phyloP scores from a whole-genome alignment of 2,329 filamentous ascomycete species.

The Colletotrichum tropicale region DNA sequence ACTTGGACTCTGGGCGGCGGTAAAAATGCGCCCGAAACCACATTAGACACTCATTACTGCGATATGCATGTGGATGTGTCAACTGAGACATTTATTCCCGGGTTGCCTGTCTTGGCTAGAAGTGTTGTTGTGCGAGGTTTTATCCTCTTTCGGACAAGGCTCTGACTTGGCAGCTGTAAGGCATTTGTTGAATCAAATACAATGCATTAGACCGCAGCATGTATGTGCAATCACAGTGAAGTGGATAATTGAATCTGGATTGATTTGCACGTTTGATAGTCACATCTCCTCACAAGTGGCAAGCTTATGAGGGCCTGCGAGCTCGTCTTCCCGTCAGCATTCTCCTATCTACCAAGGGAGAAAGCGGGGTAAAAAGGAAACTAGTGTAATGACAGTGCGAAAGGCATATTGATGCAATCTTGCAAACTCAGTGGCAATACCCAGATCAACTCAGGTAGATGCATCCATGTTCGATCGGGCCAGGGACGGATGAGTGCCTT shows the following conservation, averaged over 20 bases:
- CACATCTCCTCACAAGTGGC: background rate
- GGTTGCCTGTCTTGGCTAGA: background rate
- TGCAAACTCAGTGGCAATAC: fast-evolving
- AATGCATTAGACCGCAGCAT: background rate
- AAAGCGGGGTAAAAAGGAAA: background rate
- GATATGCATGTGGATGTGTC: background rate
- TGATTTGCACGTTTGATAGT: fast-evolving
- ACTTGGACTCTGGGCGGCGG: background rate
- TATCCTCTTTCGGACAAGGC: background rate
- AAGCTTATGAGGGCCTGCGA: fast-evolving
- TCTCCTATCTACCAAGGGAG: background rate
- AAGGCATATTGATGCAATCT: fast-evolving
- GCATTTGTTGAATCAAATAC: background rate
- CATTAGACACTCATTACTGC: no score
- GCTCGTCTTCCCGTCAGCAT: fast-evolving
- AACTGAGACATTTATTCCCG: background rate
- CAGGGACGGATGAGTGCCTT: background rate
- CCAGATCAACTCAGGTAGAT: background rate
- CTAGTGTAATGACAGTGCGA: fast-evolving
- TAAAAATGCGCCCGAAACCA: background rate
- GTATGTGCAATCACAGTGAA: background rate
- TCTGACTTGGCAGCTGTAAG: background rate
- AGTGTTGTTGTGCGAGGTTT: fast-evolving
- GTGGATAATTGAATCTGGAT: background rate
- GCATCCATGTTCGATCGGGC: background rate